phyloP scores from a whole-genome alignment of 495 filamentous ascomycete genomes.

The Penicillium pancosmium region DNA sequence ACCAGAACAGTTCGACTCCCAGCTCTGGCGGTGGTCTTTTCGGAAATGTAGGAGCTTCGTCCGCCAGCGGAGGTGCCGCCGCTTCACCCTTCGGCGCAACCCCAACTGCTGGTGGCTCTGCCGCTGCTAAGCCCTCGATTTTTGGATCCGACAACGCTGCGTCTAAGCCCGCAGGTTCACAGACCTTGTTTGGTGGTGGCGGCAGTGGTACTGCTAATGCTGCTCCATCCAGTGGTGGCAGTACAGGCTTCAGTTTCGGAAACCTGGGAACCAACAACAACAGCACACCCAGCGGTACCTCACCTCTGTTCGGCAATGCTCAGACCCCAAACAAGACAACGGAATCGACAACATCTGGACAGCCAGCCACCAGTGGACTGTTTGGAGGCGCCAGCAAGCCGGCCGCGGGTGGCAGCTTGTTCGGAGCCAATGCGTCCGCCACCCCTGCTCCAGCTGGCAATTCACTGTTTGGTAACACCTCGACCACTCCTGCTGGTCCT shows the following conservation, averaged over 20 bases:
- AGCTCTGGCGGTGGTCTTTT: conserved; percentile 41
- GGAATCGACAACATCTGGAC: conserved; percentile 37
- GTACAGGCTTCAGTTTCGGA: conserved; percentile 48
- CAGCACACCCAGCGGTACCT: background rate
- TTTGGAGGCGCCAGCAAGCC: conserved; percentile 48
- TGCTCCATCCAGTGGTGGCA: conserved; percentile 20
- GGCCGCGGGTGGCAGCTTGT: conserved; percentile 31
- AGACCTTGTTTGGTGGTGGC: background rate
- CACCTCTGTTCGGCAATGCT: conserved; percentile 23
- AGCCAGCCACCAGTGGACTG: conserved; percentile 41
- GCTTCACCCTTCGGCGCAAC: conserved; percentile 40
- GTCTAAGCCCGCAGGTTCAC: conserved; percentile 14
- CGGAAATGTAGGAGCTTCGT: conserved; percentile 48
- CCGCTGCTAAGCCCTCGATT: conserved; percentile 29
- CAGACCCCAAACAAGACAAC: conserved; percentile 46
- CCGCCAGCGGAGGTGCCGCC: conserved; percentile 32
- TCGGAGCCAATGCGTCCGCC: conserved; percentile 38
- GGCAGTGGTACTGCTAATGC: background rate
- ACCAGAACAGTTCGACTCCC: conserved; percentile 31
- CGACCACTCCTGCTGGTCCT: conserved; percentile 67
- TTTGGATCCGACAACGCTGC: conserved; percentile 37
- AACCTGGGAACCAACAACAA: conserved; percentile 29
- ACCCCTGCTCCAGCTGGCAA: conserved; percentile 44
- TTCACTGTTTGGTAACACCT: conserved; percentile 50
- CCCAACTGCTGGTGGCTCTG: conserved; percentile 22